These are phyloP conservation scores for Phytomonas sp. DNA, from an alignment of 208 protist genomes.

Conservation along the genomic window DNA sequence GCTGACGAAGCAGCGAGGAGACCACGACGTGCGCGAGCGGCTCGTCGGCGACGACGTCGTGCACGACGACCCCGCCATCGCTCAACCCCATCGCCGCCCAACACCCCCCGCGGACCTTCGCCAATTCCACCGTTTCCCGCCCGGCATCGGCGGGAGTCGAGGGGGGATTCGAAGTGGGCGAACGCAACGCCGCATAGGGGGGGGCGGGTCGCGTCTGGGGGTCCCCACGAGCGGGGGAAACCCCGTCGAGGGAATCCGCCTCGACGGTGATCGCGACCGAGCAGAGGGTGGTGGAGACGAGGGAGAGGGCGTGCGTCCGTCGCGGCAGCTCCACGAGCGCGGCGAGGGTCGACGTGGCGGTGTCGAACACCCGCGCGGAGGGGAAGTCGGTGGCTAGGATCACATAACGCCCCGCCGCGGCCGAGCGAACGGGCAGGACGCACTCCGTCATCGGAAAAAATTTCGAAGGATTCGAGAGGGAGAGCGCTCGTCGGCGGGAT, in stretches of 20 bases:
- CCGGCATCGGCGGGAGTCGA: too few relatives aligned
- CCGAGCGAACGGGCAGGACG: conserved; percentile 55
- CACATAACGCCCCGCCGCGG: conserved; percentile 40
- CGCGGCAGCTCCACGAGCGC: conserved; percentile 44
- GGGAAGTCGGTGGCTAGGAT: conserved; percentile 74
- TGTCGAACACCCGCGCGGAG: conserved; percentile 71
- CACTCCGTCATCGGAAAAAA: conserved; percentile 59
- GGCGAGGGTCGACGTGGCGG: conserved; percentile 31
- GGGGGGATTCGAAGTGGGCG: too few relatives aligned
- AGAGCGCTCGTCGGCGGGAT: too few relatives aligned
- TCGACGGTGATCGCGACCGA: conserved; percentile 34
- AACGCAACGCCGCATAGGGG: too few relatives aligned
- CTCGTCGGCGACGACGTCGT: conserved; percentile 48
- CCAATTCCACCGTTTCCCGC: conserved; percentile 16
- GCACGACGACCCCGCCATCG: conserved; percentile 69
- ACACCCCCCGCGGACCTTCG: conserved; percentile 15
- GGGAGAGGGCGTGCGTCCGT: conserved; percentile 24
- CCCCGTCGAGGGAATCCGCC: background rate
- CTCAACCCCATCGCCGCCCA: conserved; percentile 62
- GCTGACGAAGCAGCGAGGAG: conserved; percentile 44
- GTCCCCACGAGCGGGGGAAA: too few relatives aligned
- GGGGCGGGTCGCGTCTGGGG: too few relatives aligned
- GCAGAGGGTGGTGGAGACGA: conserved; percentile 51
- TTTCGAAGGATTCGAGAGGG: too few relatives aligned
- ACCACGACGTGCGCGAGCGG: conserved; percentile 40